These are phyloP conservation scores for Bisporella sp. DNA, from an alignment of 2,329 filamentous ascomycete species.

Conservation along the genomic window DNA sequence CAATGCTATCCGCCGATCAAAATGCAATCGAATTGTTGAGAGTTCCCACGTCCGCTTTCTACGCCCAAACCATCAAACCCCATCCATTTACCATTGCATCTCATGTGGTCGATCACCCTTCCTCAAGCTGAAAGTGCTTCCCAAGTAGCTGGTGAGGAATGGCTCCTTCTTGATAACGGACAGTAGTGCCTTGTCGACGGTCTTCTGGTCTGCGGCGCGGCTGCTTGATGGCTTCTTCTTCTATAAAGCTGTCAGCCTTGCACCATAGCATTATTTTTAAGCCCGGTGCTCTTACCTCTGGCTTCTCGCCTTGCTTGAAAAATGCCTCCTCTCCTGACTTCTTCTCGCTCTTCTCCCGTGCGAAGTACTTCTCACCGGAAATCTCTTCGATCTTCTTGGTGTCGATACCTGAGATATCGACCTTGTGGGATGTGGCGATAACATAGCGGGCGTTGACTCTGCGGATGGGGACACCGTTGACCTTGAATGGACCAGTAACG, in stretches of 20 bases:
- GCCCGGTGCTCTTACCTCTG: conserved; percentile 57
- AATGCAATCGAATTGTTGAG: conserved; percentile 29
- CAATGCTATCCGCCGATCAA: neutral
- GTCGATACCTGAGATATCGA: conserved; percentile 82
- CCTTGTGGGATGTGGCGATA: conserved; percentile 81
- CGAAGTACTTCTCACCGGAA: conserved; percentile 80
- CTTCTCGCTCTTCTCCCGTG: conserved; percentile 88
- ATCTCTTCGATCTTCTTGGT: conserved; percentile 80
- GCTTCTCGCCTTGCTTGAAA: conserved; percentile 99
- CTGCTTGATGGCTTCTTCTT: conserved; percentile 94
- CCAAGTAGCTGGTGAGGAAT: conserved; percentile 87
- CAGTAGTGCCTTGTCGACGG: conserved; percentile 92
- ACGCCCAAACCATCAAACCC: conserved; percentile 16
- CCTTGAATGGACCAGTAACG: conserved; percentile 99
- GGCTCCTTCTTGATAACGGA: conserved; percentile 98
- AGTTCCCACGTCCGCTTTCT: conserved; percentile 37
- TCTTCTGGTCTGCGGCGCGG: conserved; percentile 96
- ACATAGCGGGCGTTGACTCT: conserved; percentile 91
- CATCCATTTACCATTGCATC: conserved; percentile 86
- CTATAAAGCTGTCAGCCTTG: conserved; percentile 40
- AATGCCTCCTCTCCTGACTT: conserved; percentile 98
- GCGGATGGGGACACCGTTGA: conserved; percentile 98
- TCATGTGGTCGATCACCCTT: conserved; percentile 99
- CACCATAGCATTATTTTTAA: conserved; percentile 4
- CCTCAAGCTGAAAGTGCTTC: conserved; percentile 94